Evolutionary conservation across 78 protist species (phyloP), one percentile per base, ranked within the genome.

Genomic region (Dictyostelium discoideum): DNA sequence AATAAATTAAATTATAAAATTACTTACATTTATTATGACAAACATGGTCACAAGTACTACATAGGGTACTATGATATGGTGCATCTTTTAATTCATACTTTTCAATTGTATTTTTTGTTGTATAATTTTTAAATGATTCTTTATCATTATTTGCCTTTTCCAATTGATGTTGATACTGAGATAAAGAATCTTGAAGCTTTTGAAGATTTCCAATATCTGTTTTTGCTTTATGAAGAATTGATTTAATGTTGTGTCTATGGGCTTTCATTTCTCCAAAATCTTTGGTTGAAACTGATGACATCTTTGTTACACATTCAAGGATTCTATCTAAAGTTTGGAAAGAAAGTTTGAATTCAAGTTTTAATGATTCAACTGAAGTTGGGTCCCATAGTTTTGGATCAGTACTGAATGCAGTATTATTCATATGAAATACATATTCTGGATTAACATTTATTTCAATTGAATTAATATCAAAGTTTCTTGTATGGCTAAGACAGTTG

Each of bases 31-130:
- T 1, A 22, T 63, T 50, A 63, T 84, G 87, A 65, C 87, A 84
- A 1, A 84, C 87, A 84, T 65, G 50, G 22, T 84, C 37, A 37
- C 87, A 84, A 7, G 54, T 67, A 84, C 87, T 84, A n/a, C 87
- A 84, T 20, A 84, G 60, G 3, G 87, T 84, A 50, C 42, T 65
- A 29, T 84, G 87, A 3, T 84, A 84, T 11, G 32, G 48, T 20
- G 77, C 78, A 22, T n/a, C 60, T 20, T 29, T 20, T 40, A 63
- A 77, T 22, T 40, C 60, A 22, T 13, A 5, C 14, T 26, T 84
- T 26, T 22, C 5, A 32, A 63, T 18, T 10, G 74, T 50, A 1
- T 11, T 65, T 5, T 26, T 84, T 40, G 26, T 65, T 40, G 50
- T 84, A 84, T 13, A 84, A 24, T 84, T 40, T 67, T 84, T 54